Conservation (phyloP, 179 eudicot species). For the Gypsophila paniculata region DNA sequence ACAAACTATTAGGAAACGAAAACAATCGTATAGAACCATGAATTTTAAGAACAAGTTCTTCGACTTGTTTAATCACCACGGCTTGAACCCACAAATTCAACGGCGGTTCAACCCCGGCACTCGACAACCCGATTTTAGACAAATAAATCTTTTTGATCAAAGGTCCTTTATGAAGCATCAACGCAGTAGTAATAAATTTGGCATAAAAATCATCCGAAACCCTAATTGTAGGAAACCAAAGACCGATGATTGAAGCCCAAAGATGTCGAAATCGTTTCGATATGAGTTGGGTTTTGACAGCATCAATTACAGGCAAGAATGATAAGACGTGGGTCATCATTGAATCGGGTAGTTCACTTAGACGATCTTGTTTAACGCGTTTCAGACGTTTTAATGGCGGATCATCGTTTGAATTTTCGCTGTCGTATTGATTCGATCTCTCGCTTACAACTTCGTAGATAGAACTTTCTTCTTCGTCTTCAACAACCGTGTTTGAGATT, state of each 20-base stretch:
- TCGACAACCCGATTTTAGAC: not conserved
- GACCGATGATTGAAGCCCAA: not conserved
- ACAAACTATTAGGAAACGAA: not conserved
- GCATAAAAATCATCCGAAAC: not conserved
- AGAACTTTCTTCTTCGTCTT: not conserved
- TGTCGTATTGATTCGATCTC: not conserved
- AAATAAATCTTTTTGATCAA: not conserved
- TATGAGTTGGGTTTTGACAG: not conserved
- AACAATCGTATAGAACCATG: fast-evolving
- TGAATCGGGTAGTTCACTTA: not conserved
- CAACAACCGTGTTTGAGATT: not conserved
- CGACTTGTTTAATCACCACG: not conserved
- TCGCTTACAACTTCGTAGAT: not conserved
- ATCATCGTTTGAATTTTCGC: not conserved
- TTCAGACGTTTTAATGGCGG: not conserved
- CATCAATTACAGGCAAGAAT: not conserved
- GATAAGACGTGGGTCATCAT: constrained; percentile 11
- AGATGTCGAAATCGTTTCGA: constrained; percentile 4
- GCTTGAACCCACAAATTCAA: not conserved
- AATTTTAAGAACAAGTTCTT: not conserved
- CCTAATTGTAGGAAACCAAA: not conserved
- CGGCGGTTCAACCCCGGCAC: not conserved
- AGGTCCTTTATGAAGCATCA: constrained; percentile 1
- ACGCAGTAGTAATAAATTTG: not conserved
- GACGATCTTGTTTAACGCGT: not conserved